Conservation (phyloP, 176 grass and related monocot species). For the Triticum turgidum region DNA sequence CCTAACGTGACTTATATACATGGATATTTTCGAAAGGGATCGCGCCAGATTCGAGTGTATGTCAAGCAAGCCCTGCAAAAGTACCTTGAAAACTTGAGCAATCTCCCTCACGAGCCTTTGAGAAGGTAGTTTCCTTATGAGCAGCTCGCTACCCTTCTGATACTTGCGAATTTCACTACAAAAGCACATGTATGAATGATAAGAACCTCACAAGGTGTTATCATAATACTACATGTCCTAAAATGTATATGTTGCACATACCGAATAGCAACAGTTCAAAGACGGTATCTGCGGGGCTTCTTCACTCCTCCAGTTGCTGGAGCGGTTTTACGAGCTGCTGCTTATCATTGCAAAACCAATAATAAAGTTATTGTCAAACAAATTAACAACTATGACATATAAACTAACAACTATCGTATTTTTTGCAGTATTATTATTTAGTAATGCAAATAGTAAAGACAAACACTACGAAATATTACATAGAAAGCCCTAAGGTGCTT, state of each 20-base stretch:
- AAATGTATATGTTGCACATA: not conserved
- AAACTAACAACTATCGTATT: no score
- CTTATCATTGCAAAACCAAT: not conserved
- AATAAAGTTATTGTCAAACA: not conserved
- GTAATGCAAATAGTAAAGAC: not conserved
- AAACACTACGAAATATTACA: not conserved
- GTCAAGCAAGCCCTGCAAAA: not conserved
- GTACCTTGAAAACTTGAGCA: constrained; percentile 35
- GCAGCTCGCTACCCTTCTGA: not conserved
- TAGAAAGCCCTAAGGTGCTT: not conserved
- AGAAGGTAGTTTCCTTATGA: constrained; percentile 5
- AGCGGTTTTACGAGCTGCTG: constrained; percentile 20
- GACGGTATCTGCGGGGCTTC: not conserved
- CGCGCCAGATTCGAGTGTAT: not conserved
- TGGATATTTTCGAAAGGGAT: not conserved
- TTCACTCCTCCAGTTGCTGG: not conserved
- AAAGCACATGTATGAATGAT: not conserved
- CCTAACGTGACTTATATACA: not conserved
- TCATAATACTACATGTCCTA: no score
- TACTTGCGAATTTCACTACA: constrained; percentile 6
- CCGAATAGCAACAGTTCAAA: constrained; percentile 17
- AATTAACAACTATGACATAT: not conserved
- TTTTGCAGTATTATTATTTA: not conserved
- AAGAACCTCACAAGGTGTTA: not conserved
- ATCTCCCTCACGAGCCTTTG: constrained; percentile 39